phyloP scores from a whole-genome alignment of 371 early-diverging fungal species.

The Rhizopus stolonifer region DNA sequence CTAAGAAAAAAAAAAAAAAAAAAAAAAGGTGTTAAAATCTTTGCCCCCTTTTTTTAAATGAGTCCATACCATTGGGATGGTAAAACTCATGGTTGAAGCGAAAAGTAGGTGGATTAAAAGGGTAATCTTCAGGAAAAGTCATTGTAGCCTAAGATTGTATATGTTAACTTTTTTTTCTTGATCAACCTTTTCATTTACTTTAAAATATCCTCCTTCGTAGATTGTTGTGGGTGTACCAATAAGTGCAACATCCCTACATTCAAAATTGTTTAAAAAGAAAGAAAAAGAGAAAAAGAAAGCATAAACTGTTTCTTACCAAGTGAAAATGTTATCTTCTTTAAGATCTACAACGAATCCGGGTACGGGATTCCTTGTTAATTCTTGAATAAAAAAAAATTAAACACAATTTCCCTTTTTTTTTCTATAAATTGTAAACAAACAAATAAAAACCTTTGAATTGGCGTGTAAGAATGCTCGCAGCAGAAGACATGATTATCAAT shows the following conservation, averaged over 20 bases:
- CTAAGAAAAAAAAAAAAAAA: conserved; percentile 21
- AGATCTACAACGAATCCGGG: conserved; percentile 75
- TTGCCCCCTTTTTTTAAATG: background rate
- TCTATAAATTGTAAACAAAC: too few relatives aligned
- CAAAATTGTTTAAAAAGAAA: background rate
- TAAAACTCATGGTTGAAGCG: conserved; percentile 76
- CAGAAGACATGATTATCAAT: conserved; percentile 31
- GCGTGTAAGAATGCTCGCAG: conserved; percentile 52
- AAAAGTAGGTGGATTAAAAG: conserved; percentile 78
- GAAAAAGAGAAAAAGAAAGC: background rate
- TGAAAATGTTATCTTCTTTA: conserved; percentile 65
- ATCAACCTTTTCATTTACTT: conserved; percentile 47
- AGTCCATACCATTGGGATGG: conserved; percentile 66
- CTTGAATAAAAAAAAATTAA: conserved; percentile 21
- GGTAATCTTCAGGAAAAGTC: conserved; percentile 57
- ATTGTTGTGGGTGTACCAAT: conserved; percentile 84
- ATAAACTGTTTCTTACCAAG: conserved; percentile 35
- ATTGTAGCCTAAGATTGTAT: conserved; percentile 49
- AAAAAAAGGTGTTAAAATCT: too few relatives aligned
- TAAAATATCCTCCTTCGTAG: conserved; percentile 91
- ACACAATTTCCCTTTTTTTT: too few relatives aligned
- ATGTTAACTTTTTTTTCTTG: background rate
- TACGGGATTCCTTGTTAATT: conserved; percentile 61
- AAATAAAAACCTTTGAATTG: conserved; percentile 55
- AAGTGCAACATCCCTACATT: conserved; percentile 82